phyloP scores from a whole-genome alignment of 164 flowering plant genomes.

The Magnolia kwangsiensis region DNA sequence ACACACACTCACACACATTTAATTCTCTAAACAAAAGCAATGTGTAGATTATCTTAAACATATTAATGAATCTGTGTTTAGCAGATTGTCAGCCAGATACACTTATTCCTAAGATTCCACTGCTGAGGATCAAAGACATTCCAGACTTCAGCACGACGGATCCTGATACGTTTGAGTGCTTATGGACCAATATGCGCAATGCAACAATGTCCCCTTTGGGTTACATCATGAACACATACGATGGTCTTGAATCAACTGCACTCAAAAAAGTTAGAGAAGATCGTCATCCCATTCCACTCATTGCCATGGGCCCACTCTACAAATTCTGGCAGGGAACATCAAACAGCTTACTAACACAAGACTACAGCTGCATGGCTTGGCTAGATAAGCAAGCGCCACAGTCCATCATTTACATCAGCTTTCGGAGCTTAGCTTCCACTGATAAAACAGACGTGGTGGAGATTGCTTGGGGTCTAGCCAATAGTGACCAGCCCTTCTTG shows the following conservation, averaged over 20 bases:
- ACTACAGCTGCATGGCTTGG: slow-evolving; percentile 58
- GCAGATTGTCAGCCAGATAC: slow-evolving; percentile 3
- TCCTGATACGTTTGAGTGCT: neutral
- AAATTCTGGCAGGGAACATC: neutral
- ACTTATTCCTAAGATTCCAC: slow-evolving; percentile 24
- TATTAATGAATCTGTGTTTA: neutral
- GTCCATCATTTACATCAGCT: slow-evolving; percentile 64
- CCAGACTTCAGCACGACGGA: slow-evolving; percentile 6
- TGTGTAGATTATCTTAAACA: no score
- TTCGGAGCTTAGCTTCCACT: slow-evolving; percentile 54
- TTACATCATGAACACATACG: slow-evolving; percentile 36
- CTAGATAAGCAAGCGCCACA: slow-evolving; percentile 38
- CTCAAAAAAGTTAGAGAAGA: slow-evolving; percentile 5
- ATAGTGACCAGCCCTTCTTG: slow-evolving; percentile 4
- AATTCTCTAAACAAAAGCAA: no score
- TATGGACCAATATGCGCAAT: neutral
- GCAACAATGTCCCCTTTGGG: slow-evolving; percentile 24
- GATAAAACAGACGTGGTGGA: slow-evolving; percentile 17
- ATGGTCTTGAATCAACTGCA: slow-evolving; percentile 31
- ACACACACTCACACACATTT: no score
- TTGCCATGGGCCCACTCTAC: slow-evolving; percentile 35
- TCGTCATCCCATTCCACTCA: slow-evolving; percentile 13
- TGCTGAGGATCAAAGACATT: slow-evolving; percentile 30
- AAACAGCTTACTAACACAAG: slow-evolving; percentile 41
- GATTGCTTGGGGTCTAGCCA: slow-evolving; percentile 29